Evolutionary conservation across 75 land plant genomes (phyloP).

Genomic region (Picea glauca): DNA sequence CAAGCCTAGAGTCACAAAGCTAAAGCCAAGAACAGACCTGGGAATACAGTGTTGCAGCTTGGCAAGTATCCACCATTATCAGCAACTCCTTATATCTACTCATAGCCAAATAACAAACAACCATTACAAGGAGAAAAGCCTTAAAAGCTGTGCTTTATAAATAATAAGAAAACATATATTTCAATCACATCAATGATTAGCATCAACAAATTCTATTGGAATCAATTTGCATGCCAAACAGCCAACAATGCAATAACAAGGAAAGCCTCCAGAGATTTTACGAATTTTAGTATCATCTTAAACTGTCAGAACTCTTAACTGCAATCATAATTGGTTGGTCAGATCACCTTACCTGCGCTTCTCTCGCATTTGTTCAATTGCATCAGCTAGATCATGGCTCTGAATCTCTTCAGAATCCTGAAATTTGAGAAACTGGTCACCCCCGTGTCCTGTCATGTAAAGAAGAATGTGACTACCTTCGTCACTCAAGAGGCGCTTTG

Average conservation of each 20-base stretch:
- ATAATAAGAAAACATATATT: background rate
- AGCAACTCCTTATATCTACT: slow-evolving; percentile 89
- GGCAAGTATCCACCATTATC: slow-evolving; percentile 99
- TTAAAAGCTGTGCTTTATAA: background rate
- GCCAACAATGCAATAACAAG: background rate
- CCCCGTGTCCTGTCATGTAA: slow-evolving; percentile 99
- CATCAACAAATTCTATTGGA: background rate
- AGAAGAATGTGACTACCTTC: slow-evolving; percentile 91
- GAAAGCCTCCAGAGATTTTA: background rate
- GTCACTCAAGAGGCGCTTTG: slow-evolving; percentile 96
- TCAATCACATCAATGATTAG: too few species aligned
- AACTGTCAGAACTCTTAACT: background rate
- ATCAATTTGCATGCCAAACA: background rate
- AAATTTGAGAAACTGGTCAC: slow-evolving; percentile 94
- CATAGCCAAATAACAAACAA: slow-evolving; percentile 2
- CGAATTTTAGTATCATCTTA: background rate
- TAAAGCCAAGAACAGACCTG: slow-evolving; percentile 50
- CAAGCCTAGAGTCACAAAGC: slow-evolving; percentile 9
- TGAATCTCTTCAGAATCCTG: slow-evolving; percentile 98
- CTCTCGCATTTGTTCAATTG: slow-evolving; percentile 97
- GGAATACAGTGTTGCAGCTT: slow-evolving; percentile 94
- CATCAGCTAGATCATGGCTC: slow-evolving; percentile 98
- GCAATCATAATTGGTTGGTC: background rate
- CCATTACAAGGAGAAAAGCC: slow-evolving; percentile 2
- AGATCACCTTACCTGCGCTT: slow-evolving; percentile 54